These are phyloP conservation scores for Stephania yunnanensis DNA, from an alignment of 164 flowering plant genomes.

Conservation along the genomic window DNA sequence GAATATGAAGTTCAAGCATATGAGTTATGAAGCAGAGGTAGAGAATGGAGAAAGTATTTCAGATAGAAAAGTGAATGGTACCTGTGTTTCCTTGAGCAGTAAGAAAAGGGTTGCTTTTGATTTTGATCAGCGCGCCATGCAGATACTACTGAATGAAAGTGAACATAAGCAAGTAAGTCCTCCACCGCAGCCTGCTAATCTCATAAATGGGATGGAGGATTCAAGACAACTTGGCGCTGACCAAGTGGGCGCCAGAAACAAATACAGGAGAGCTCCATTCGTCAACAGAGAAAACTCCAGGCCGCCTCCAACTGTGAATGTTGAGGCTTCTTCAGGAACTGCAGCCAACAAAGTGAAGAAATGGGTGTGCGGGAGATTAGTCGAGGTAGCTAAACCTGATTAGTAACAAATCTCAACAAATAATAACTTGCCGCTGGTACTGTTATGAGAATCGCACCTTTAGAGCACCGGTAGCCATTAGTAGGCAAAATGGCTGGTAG, in stretches of 20 bases:
- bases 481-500: background rate
- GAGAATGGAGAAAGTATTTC: background rate
- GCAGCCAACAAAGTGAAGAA: conserved; percentile 13
- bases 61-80: conserved; percentile 23
- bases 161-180: conserved; percentile 2
- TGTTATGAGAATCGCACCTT: background rate
- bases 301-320: background rate
- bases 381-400: conserved; percentile 19
- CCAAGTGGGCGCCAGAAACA: conserved; percentile 5
- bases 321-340: background rate
- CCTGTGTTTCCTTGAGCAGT: conserved; percentile 3
- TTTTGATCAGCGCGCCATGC: conserved; percentile 10
- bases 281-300: background rate
- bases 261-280: background rate
- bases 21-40: conserved; percentile 14
- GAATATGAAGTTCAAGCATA: conserved; percentile 11
- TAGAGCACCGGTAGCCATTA: background rate
- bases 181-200: conserved; percentile 4
- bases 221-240: background rate
- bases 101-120: background rate
- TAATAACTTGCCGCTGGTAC: background rate
- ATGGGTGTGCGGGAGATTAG: conserved; percentile 35
- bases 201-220: background rate
- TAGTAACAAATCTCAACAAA: background rate
- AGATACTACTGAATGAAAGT: conserved; percentile 10